Evolutionary conservation across 495 filamentous ascomycete genomes (phyloP).

Genomic region (Cairneyella variabilis): DNA sequence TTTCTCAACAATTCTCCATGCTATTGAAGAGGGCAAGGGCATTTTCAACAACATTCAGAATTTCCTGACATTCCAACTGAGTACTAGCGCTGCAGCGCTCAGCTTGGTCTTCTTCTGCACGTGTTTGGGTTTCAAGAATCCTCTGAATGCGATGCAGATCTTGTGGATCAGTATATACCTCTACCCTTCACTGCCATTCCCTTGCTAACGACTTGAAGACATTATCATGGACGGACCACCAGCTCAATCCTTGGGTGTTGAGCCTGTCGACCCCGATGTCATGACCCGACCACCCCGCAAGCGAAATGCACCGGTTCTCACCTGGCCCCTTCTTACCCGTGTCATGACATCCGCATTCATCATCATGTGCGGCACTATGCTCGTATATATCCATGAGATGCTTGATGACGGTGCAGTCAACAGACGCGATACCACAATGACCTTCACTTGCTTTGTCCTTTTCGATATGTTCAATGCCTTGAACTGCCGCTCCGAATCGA

Average conservation of each 20-base stretch:
- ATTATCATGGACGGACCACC: slow-evolving; percentile 99
- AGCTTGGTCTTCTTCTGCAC: slow-evolving; percentile 90
- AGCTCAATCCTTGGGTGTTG: slow-evolving; percentile 93
- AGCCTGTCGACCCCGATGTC: slow-evolving; percentile 89
- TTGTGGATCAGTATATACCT: slow-evolving; percentile 89
- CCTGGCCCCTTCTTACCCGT: slow-evolving; percentile 70
- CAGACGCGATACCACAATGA: slow-evolving; percentile 97
- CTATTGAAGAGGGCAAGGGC: slow-evolving; percentile 97
- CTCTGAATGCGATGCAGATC: slow-evolving; percentile 98
- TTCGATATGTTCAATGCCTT: slow-evolving; percentile 99
- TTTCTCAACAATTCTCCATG: slow-evolving; percentile 92
- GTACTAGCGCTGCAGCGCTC: slow-evolving; percentile 91
- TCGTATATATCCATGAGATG: slow-evolving; percentile 91
- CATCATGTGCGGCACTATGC: slow-evolving; percentile 88
- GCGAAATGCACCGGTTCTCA: slow-evolving; percentile 81
- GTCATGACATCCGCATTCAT: slow-evolving; percentile 84
- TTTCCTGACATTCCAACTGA: slow-evolving; percentile 97
- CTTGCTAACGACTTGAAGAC: slow-evolving; percentile 49
- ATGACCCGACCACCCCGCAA: slow-evolving; percentile 89
- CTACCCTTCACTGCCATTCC: background rate
- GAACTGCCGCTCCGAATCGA: slow-evolving; percentile 86
- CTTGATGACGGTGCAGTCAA: slow-evolving; percentile 68
- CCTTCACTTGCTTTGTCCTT: slow-evolving; percentile 95
- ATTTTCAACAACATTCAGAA: slow-evolving; percentile 99
- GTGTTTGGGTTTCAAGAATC: slow-evolving; percentile 85